Percentiles rank a stretch among this genome's conserved stretches.
Evolutionary conservation across 2,329 filamentous ascomycete species (phyloP).

Genomic region (Scedosporium boydii): DNA sequence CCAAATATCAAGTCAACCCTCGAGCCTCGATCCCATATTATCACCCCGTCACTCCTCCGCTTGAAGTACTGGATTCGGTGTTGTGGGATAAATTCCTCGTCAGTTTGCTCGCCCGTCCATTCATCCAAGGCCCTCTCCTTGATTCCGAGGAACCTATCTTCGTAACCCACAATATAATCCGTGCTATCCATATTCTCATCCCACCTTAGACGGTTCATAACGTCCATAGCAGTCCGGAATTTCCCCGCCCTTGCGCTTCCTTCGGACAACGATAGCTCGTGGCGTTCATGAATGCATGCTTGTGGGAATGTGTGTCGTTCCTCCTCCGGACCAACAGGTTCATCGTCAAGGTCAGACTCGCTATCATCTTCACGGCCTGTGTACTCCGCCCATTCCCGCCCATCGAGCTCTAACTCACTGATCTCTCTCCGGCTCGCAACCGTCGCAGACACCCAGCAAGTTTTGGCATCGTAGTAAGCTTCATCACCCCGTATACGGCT

Average conservation of each 20-base stretch:
- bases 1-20: constrained; percentile 48
- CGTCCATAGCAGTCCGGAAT: constrained; percentile 47
- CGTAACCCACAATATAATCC: constrained; percentile 50
- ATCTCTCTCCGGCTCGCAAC: constrained; percentile 29
- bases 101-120: constrained; percentile 53
- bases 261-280: background rate
- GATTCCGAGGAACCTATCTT: constrained; percentile 48
- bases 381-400: constrained; percentile 39
- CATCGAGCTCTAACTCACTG: constrained; percentile 33
- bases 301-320: constrained; percentile 8
- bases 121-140: constrained; percentile 42
- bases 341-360: constrained; percentile 26
- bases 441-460: constrained; percentile 37
- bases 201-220: constrained; percentile 51
- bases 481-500: constrained; percentile 32
- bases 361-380: constrained; percentile 33
- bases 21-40: constrained; percentile 48
- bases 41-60: constrained; percentile 34
- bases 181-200: constrained; percentile 40
- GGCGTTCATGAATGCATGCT: background rate
- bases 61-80: constrained; percentile 55
- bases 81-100: constrained; percentile 59
- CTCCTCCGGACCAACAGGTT: constrained; percentile 21
- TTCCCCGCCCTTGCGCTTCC: constrained; percentile 26
- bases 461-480: constrained; percentile 37